Conservation (phyloP, 2,329 filamentous ascomycete genomes). For the Colletotrichum sansevieriae region DNA sequence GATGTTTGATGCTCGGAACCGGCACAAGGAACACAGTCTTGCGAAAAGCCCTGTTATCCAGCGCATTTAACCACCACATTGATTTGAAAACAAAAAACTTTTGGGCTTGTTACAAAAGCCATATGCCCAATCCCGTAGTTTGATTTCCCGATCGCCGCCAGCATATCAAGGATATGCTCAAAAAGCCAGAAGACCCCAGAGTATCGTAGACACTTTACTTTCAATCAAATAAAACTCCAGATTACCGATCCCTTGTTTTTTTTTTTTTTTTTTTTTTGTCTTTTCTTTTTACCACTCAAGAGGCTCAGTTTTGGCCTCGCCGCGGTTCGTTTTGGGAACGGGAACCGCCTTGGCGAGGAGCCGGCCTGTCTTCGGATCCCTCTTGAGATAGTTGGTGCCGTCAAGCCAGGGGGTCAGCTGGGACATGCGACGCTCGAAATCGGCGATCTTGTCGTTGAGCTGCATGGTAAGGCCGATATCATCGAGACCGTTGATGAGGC, state of each 20-base stretch:
- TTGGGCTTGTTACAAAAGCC: slow-evolving; percentile 16
- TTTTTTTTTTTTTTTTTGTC: background rate
- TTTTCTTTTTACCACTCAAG: slow-evolving; percentile 79
- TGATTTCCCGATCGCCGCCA: slow-evolving; percentile 28
- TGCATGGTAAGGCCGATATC: slow-evolving; percentile 97
- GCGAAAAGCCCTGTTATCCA: slow-evolving; percentile 17
- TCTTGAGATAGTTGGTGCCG: slow-evolving; percentile 82
- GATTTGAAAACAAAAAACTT: slow-evolving; percentile 26
- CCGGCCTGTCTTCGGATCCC: slow-evolving; percentile 66
- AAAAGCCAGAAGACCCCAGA: slow-evolving; percentile 28
- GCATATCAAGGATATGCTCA: slow-evolving; percentile 11
- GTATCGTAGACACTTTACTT: slow-evolving; percentile 39
- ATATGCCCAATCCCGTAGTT: slow-evolving; percentile 23
- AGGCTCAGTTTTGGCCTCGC: slow-evolving; percentile 85
- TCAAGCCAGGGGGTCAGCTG: slow-evolving; percentile 91
- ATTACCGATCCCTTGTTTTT: slow-evolving; percentile 17
- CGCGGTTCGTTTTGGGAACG: slow-evolving; percentile 89
- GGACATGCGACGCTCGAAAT: slow-evolving; percentile 84
- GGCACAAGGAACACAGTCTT: slow-evolving; percentile 2
- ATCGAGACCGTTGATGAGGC: slow-evolving; percentile 91
- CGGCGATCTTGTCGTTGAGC: slow-evolving; percentile 87
- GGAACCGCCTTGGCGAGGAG: slow-evolving; percentile 72
- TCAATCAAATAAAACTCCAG: slow-evolving; percentile 31
- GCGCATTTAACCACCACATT: slow-evolving; percentile 21
- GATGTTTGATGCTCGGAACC: slow-evolving; percentile 8